phyloP scores from a whole-genome alignment of 352 stramenopile species.

The Phytophthora agathidicida region DNA sequence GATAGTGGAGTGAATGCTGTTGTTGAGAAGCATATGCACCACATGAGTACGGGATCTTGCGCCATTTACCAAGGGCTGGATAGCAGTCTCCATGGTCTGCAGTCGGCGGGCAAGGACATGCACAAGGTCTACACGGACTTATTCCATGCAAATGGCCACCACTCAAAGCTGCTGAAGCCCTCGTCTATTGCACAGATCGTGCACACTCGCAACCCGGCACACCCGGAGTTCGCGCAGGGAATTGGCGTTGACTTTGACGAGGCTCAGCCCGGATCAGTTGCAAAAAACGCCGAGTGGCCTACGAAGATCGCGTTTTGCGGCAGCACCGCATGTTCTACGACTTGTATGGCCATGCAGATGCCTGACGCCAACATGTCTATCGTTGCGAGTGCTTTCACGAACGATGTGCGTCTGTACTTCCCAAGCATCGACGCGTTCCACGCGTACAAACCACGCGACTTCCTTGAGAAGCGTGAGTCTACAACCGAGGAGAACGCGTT shows the following conservation, averaged over 20 bases:
- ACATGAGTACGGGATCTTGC: conserved; percentile 58
- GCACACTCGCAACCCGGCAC: conserved; percentile 45
- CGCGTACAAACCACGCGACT: conserved; percentile 41
- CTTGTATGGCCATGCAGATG: conserved; percentile 68
- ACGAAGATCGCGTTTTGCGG: conserved; percentile 55
- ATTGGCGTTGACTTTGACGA: conserved; percentile 46
- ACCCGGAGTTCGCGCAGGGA: conserved; percentile 45
- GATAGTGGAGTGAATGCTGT: conserved; percentile 6
- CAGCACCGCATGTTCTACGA: conserved; percentile 48
- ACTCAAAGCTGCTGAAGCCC: conserved; percentile 51
- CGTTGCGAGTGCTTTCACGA: conserved; percentile 56
- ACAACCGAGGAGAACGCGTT: conserved; percentile 17
- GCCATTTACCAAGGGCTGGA: conserved; percentile 44
- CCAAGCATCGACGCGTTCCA: conserved; percentile 41
- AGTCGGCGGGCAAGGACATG: conserved; percentile 64
- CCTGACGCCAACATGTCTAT: conserved; percentile 42
- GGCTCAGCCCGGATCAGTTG: conserved; percentile 7
- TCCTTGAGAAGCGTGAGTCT: conserved; percentile 25
- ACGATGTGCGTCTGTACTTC: conserved; percentile 50
- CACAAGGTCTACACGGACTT: conserved; percentile 67
- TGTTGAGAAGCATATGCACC: conserved; percentile 27
- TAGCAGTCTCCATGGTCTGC: conserved; percentile 45
- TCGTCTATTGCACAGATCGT: conserved; percentile 54
- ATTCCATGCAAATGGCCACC: conserved; percentile 42
- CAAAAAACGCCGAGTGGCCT: conserved; percentile 35